Evolutionary conservation across 352 stramenopile genomes (phyloP).

Genomic region (Paralagenidium karlingii): DNA sequence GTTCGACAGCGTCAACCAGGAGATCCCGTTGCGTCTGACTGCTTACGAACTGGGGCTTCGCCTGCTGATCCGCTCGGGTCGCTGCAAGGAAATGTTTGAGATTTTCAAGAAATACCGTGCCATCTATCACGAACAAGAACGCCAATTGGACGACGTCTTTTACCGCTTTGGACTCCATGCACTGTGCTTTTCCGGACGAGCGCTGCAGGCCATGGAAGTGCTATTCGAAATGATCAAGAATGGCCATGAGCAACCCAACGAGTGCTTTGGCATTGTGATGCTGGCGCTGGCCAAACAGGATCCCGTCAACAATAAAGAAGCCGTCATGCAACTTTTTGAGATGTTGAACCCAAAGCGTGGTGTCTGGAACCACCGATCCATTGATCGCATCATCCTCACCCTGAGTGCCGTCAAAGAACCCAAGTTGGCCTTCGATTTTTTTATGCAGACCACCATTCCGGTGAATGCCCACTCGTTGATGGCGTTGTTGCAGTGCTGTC

Average conservation of each 20-base stretch:
- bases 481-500: conserved; percentile 51
- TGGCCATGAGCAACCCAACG: conserved; percentile 46
- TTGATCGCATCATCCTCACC: conserved; percentile 57
- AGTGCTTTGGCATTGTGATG: conserved; percentile 55
- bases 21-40: too few relatives aligned
- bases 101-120: too few relatives aligned
- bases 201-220: too few relatives aligned
- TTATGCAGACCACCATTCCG: conserved; percentile 69
- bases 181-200: too few relatives aligned
- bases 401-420: conserved; percentile 48
- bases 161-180: conserved; percentile 46
- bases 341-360: conserved; percentile 44
- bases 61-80: too few relatives aligned
- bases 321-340: conserved; percentile 36
- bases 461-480: conserved; percentile 57
- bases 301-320: conserved; percentile 24
- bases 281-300: conserved; percentile 26
- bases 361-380: conserved; percentile 49
- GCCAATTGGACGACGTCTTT: conserved; percentile 55
- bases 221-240: conserved; percentile 35
- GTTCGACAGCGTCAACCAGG: conserved; percentile 86
- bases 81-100: too few relatives aligned
- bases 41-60: too few relatives aligned
- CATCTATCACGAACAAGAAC: too few relatives aligned
- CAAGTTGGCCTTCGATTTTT: conserved; percentile 58